These are phyloP conservation scores for Teunomyces aglyptinius DNA, from an alignment of 805 yeast species.

Conservation along the genomic window DNA sequence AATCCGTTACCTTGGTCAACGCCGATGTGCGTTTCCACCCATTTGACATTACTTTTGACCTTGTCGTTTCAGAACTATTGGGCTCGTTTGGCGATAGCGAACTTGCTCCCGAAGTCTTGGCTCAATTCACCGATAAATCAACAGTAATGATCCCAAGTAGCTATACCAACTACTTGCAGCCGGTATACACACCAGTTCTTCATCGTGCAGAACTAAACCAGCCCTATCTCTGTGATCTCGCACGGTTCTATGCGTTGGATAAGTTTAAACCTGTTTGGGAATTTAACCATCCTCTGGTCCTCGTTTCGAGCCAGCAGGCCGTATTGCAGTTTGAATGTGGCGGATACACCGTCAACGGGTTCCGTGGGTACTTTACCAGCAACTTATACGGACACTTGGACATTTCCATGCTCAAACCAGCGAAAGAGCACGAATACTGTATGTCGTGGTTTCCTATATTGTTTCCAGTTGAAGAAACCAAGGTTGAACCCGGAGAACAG, in stretches of 20 bases:
- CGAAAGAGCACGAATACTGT: conserved; percentile 20
- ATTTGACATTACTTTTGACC: conserved; percentile 31
- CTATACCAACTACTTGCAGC: conserved; percentile 61
- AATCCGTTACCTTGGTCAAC: conserved; percentile 48
- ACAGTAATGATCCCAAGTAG: conserved; percentile 41
- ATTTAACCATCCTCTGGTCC: conserved; percentile 51
- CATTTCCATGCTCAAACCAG: conserved; percentile 41
- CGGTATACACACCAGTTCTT: conserved; percentile 58
- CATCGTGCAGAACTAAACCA: conserved; percentile 2
- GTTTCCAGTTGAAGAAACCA: conserved; percentile 26
- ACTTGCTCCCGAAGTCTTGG: conserved; percentile 73
- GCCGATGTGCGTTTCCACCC: conserved; percentile 54
- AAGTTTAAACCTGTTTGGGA: conserved; percentile 57
- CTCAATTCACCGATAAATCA: conserved; percentile 40
- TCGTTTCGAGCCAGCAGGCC: conserved; percentile 23
- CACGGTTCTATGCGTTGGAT: conserved; percentile 19
- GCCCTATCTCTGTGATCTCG: conserved; percentile 24
- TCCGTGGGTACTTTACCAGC: conserved; percentile 75
- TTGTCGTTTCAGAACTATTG: conserved; percentile 76
- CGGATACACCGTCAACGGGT: conserved; percentile 61
- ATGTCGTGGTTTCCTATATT: conserved; percentile 39
- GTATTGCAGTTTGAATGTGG: conserved; percentile 46
- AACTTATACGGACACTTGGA: conserved; percentile 57
- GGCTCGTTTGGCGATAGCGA: conserved; percentile 96
- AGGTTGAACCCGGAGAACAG: conserved; percentile 8